Evolutionary conservation across 306 rosid species (phyloP).

Genomic region (Mucuna pruriens): DNA sequence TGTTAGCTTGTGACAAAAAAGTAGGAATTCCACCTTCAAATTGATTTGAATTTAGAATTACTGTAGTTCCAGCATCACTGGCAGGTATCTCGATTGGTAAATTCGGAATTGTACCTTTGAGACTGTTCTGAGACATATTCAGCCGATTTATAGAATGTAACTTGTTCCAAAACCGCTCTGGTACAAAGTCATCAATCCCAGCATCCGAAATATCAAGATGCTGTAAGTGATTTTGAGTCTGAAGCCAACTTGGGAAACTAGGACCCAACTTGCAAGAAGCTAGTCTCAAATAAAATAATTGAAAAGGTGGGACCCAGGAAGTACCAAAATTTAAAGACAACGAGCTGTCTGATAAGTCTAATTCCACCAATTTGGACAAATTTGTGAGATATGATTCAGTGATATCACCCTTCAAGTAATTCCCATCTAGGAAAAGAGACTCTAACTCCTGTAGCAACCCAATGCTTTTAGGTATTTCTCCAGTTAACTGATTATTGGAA

Average conservation of each 20-base stretch:
- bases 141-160: accelerated
- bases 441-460: not conserved
- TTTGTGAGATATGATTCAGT: conserved; percentile 1
- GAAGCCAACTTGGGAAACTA: conserved; percentile 27
- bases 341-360: not conserved
- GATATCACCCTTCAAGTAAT: conserved; percentile 18
- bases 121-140: conserved; percentile 28
- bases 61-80: accelerated
- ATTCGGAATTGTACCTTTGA: conserved; percentile 17
- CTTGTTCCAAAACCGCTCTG: conserved; percentile 20
- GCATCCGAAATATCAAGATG: not conserved
- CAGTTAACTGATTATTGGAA: not conserved
- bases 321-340: not conserved
- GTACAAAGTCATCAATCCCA: not conserved
- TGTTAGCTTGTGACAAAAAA: not conserved
- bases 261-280: conserved; percentile 37
- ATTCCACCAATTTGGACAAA: accelerated
- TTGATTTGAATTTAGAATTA: conserved; percentile 4
- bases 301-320: conserved; percentile 24
- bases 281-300: accelerated
- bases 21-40: conserved; percentile 10
- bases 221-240: accelerated
- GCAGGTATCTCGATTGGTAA: not conserved
- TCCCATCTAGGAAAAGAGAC: accelerated
- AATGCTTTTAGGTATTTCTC: not conserved